phyloP scores from a whole-genome alignment of 2,329 filamentous ascomycete species.

The Dothidotthia symphoricarpi region DNA sequence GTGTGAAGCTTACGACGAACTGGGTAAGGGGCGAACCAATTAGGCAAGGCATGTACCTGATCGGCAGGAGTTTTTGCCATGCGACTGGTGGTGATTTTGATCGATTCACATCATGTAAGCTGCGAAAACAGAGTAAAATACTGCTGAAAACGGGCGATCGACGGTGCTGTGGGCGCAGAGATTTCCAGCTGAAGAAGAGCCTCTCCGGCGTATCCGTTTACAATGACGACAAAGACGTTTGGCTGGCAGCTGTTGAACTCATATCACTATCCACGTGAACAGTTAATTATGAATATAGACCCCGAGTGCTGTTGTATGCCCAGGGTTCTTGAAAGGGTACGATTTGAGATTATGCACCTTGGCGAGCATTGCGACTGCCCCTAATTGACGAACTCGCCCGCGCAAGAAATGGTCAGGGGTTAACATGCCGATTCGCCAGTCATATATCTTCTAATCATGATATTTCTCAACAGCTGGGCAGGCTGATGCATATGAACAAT shows the following conservation, averaged over 20 bases:
- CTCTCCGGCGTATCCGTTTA: slow-evolving; percentile 12
- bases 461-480: no score
- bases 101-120: slow-evolving; percentile 21
- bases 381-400: slow-evolving; percentile 19
- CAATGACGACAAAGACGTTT: slow-evolving; percentile 6
- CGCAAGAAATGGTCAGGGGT: slow-evolving; percentile 28
- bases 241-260: slow-evolving; percentile 5
- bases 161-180: slow-evolving; percentile 16
- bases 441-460: no score
- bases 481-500: not conserved
- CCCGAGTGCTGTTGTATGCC: slow-evolving; percentile 3
- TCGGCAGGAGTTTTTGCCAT: slow-evolving; percentile 24
- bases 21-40: slow-evolving; percentile 30
- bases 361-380: slow-evolving; percentile 26
- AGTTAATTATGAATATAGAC: not conserved
- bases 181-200: slow-evolving; percentile 21
- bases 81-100: slow-evolving; percentile 27
- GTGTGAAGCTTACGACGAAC: slow-evolving; percentile 17
- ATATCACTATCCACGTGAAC: not conserved
- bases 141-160: slow-evolving; percentile 10
- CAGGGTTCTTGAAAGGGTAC: not conserved
- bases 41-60: slow-evolving; percentile 32
- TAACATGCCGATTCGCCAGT: slow-evolving; percentile 8
- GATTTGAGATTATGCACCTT: slow-evolving; percentile 24
- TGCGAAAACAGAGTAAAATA: slow-evolving; percentile 35